Percentiles rank a stretch among this genome's conserved stretches.
Evolutionary conservation across 2,329 filamentous ascomycete genomes (phyloP).

Genomic region (Sclerotinia trifoliorum): DNA sequence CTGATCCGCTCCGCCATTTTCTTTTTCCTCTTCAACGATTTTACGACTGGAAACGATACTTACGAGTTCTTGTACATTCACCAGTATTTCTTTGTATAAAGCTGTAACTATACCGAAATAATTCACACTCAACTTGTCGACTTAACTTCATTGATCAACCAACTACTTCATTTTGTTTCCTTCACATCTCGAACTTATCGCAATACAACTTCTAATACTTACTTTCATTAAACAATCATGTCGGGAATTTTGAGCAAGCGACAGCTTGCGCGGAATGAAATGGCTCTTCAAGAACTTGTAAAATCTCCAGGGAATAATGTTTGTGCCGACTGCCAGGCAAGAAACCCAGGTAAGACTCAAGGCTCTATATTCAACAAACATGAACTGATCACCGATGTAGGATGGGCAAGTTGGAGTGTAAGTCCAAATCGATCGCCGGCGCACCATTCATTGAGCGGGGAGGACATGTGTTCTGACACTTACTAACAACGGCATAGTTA

Average conservation of each 20-base stretch:
- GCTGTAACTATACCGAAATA: slow-evolving; percentile 27
- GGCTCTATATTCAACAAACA: neutral
- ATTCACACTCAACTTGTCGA: slow-evolving; percentile 4
- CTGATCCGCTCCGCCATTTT: neutral
- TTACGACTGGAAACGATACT: slow-evolving; percentile 29
- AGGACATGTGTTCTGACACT: slow-evolving; percentile 24
- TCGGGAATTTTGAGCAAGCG: slow-evolving; percentile 82
- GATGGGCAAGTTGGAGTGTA: slow-evolving; percentile 43
- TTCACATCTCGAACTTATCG: neutral
- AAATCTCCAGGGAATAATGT: slow-evolving; percentile 85
- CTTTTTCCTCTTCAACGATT: slow-evolving; percentile 25
- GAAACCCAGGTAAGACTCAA: slow-evolving; percentile 74
- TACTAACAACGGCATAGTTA: slow-evolving; percentile 55
- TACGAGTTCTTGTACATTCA: slow-evolving; percentile 29
- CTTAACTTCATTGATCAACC: slow-evolving; percentile 11
- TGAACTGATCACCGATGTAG: slow-evolving; percentile 25
- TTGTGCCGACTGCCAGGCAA: slow-evolving; percentile 89
- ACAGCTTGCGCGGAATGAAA: slow-evolving; percentile 96
- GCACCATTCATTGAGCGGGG: neutral
- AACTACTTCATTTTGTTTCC: slow-evolving; percentile 8
- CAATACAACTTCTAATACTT: slow-evolving; percentile 18
- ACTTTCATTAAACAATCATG: slow-evolving; percentile 49
- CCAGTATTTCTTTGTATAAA: slow-evolving; percentile 32
- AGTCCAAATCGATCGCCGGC: slow-evolving; percentile 26
- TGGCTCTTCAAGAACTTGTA: slow-evolving; percentile 83